A percentile compares a stretch with the other conserved stretches of the same genome.
Conservation (phyloP, 495 filamentous ascomycete species). For the Oleoguttula mirabilis region DNA sequence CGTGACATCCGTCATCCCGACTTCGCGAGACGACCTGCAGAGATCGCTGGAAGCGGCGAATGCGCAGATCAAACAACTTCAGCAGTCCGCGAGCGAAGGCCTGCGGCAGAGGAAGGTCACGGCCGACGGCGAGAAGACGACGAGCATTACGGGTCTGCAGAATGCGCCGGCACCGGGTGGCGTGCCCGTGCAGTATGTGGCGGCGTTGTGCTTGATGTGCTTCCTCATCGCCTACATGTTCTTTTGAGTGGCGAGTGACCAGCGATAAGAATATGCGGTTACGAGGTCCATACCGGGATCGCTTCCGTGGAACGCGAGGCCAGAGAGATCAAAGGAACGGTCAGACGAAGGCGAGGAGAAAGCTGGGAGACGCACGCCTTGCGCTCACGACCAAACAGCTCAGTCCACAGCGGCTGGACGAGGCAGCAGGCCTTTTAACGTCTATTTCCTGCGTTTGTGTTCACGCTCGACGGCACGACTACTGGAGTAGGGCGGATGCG, state of each 20-base stretch:
- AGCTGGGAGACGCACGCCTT: no score
- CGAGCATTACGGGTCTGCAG: slow-evolving; percentile 28
- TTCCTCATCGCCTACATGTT: slow-evolving; percentile 92
- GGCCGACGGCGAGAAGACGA: slow-evolving; percentile 24
- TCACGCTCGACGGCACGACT: no score
- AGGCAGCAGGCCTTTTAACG: no score
- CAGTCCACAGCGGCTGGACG: no score
- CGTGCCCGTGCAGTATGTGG: slow-evolving; percentile 77
- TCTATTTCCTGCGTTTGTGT: no score
- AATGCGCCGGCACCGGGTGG: slow-evolving; percentile 37
- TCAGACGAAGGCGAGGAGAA: no score
- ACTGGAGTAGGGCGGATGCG: no score
- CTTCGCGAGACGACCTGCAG: slow-evolving; percentile 53
- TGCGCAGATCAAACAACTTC: slow-evolving; percentile 56
- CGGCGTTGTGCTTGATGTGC: slow-evolving; percentile 69
- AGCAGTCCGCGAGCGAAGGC: slow-evolving; percentile 52
- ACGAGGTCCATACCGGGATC: no score
- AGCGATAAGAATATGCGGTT: no score
- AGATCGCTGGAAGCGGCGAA: slow-evolving; percentile 63
- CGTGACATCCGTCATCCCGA: slow-evolving; percentile 35
- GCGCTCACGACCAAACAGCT: no score
- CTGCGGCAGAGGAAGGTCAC: slow-evolving; percentile 53
- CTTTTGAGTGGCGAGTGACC: slow-evolving; percentile 56
- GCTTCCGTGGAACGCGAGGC: no score
- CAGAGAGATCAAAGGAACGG: no score